Conservation (phyloP, 257 asterid genomes). For the Primulina eburnea region DNA sequence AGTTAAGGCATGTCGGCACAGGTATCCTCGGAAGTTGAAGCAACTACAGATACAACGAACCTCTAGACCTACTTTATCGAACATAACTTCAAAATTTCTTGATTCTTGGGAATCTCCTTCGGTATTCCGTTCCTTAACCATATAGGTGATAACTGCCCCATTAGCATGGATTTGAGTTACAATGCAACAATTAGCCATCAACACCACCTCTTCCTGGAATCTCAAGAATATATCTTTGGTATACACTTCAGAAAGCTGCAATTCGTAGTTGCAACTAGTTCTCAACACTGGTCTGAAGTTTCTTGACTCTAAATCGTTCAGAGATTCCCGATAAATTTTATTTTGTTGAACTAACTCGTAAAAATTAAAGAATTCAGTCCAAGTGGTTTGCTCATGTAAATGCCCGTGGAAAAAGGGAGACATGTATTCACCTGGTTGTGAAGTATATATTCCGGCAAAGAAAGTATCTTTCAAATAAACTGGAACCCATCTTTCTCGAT, state of each 20-base stretch:
- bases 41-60: slow-evolving; percentile 52
- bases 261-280: slow-evolving; percentile 42
- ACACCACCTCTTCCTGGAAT: slow-evolving; percentile 47
- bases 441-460: slow-evolving; percentile 35
- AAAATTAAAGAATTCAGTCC: slow-evolving; percentile 34
- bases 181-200: slow-evolving; percentile 39
- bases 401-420: slow-evolving; percentile 34
- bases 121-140: slow-evolving; percentile 43
- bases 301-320: slow-evolving; percentile 37
- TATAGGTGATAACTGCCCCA: slow-evolving; percentile 35
- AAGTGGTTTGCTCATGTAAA: slow-evolving; percentile 31
- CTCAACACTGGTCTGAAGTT: slow-evolving; percentile 35
- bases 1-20: slow-evolving; percentile 49
- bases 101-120: slow-evolving; percentile 30
- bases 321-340: slow-evolving; percentile 37
- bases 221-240: slow-evolving; percentile 44
- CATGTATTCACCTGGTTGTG: slow-evolving; percentile 25
- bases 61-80: slow-evolving; percentile 46
- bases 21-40: slow-evolving; percentile 46
- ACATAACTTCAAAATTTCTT: slow-evolving; percentile 42
- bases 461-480: slow-evolving; percentile 42
- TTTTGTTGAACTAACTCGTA: slow-evolving; percentile 35
- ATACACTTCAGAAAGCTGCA: slow-evolving; percentile 35
- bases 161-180: slow-evolving; percentile 43
- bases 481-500: slow-evolving; percentile 58